These are phyloP conservation scores for Nadsonia starkeyi-henricii DNA, from an alignment of 1,139 yeast species.

Conservation along the genomic window DNA sequence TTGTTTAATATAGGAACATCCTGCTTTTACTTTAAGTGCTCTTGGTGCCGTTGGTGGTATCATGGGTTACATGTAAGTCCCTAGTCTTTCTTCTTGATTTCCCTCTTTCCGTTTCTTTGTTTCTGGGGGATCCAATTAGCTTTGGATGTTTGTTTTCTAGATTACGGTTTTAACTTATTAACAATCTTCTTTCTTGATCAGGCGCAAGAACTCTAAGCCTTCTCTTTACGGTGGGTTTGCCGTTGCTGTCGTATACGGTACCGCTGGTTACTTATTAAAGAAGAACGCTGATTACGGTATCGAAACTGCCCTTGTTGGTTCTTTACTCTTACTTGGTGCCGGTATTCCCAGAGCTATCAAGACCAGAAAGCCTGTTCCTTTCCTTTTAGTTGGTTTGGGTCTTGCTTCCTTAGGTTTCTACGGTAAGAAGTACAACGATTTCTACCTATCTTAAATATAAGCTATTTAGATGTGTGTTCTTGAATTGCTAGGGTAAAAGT, in stretches of 20 bases:
- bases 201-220: constrained; percentile 60
- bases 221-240: constrained; percentile 66
- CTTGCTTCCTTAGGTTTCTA: constrained; percentile 51
- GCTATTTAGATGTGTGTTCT: no score
- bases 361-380: constrained; percentile 58
- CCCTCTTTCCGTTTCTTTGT: no score
- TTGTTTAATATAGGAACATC: constrained; percentile 42
- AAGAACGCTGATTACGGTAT: constrained; percentile 66
- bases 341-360: constrained; percentile 57
- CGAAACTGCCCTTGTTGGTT: constrained; percentile 62
- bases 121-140: no score
- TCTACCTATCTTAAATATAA: constrained; percentile 26
- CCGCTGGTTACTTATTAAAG: constrained; percentile 60
- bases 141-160: no score
- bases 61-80: constrained; percentile 41
- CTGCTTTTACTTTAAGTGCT: constrained; percentile 59
- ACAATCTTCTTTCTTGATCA: constrained; percentile 6
- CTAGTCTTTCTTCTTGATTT: no score
- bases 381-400: constrained; percentile 49
- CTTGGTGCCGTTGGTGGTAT: constrained; percentile 57
- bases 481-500: no score
- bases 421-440: constrained; percentile 55
- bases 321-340: constrained; percentile 50
- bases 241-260: constrained; percentile 52
- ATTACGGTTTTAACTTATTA: no score